Base-by-base conservation (phyloP, 257 asterid species). In the Echites panduratus region DNA sequence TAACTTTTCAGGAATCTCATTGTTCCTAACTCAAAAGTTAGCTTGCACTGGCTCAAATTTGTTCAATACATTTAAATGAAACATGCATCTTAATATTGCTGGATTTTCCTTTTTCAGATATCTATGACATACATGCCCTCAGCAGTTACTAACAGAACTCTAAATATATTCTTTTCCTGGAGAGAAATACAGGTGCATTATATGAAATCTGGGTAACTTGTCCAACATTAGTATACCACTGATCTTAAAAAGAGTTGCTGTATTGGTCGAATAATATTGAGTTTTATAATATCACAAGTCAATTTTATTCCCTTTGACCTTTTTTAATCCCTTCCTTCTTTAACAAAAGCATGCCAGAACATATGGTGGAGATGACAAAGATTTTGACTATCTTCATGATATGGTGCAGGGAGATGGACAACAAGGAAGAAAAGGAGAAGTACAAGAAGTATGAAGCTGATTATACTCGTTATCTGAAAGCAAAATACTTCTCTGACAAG, bases 401-500 rank as follows among this genome's bases (percentile, higher is more conserved):
- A 9, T 80, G 63, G 22, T 71, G 40, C 71, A 77, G 84, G 78
- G 26, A 62, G 48, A 71, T 78, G 80, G 77, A 72, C 4, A 67
- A 45, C 6, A 71, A 45, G 62, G 54, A 49, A 13, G 54, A 49
- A 49, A 53, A 67, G 45, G 92, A 85, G 69, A 89, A 88, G 78
- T 84, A 85, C 78, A 76, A 82, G 83, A 89, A 78, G 76, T 85
- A 88, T 40, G 91, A 80, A 78, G 89, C 85, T 74, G 94, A 92
- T 45, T 85, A 75, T 43, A 85, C 82, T 61, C 88, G 79, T 29
- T 81, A 87, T 70, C 54, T 89, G 75, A 88, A 81, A 83, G 75
- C 93, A 22, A 92, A 92, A 71, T 92, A 89, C 82, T 92, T 92
- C 90, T 88, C 96, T 3, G 98, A 92, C 87, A 89, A 89, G 80